Evolutionary conservation across 345 rosid genomes (phyloP).

Genomic region (Salix caprea): DNA sequence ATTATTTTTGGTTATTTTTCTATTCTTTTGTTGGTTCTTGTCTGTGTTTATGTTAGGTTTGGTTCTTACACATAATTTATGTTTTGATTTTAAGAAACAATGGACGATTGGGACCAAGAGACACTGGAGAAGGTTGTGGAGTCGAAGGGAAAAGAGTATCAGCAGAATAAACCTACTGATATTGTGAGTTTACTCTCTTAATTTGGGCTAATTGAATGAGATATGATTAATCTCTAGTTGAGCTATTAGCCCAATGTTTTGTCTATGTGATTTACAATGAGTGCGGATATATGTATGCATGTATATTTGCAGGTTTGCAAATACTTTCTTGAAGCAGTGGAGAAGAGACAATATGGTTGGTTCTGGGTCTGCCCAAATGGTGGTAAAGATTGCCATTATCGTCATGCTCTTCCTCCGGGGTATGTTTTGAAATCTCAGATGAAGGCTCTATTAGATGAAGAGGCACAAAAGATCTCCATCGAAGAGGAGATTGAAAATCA

Average conservation of each 20-base stretch:
- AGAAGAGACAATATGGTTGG: constrained; percentile 96
- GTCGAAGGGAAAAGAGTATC: constrained; percentile 74
- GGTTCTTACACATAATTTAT: neutral
- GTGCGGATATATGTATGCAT: neutral
- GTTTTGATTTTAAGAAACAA: constrained; percentile 43
- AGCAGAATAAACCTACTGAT: constrained; percentile 90
- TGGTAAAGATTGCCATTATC: constrained; percentile 78
- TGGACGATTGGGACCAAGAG: constrained; percentile 99
- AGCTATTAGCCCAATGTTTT: neutral
- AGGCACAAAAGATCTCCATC: constrained; percentile 63
- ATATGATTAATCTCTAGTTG: neutral
- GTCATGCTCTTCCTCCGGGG: constrained; percentile 98
- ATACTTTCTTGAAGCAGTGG: constrained; percentile 89
- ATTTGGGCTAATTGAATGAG: neutral
- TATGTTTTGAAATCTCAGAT: constrained; percentile 88
- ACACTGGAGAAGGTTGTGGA: constrained; percentile 89
- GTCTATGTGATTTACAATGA: neutral
- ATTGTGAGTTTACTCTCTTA: constrained; percentile 48
- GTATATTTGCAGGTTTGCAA: constrained; percentile 70
- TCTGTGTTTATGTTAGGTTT: neutral
- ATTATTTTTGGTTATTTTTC: neutral
- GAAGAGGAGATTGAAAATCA: constrained; percentile 93
- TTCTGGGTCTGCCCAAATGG: constrained; percentile 96
- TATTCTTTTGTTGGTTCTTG: neutral
- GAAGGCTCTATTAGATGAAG: constrained; percentile 94